phyloP scores from a whole-genome alignment of 768 basidiomycete genomes.

The Daedalea quercina region DNA sequence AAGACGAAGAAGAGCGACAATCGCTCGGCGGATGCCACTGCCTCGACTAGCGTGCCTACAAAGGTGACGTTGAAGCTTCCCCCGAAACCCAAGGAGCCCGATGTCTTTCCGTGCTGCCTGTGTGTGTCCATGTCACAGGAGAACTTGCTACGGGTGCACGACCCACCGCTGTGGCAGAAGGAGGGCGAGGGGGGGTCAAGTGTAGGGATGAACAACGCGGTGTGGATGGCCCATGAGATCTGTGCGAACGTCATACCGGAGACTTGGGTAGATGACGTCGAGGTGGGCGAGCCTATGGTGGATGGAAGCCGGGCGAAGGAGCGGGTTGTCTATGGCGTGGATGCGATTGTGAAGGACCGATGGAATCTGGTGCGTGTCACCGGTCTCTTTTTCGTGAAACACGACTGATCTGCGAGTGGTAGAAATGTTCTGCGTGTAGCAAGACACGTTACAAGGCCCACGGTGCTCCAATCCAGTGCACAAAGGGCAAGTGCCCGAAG shows the following conservation, averaged over 20 bases:
- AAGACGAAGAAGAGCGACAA: constrained; percentile 23
- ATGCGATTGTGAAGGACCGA: constrained; percentile 82
- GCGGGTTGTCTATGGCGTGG: constrained; percentile 73
- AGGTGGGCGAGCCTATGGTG: constrained; percentile 23
- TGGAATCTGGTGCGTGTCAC: constrained; percentile 76
- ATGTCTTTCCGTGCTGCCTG: constrained; percentile 61
- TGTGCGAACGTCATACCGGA: constrained; percentile 85
- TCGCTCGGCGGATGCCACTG: constrained; percentile 6
- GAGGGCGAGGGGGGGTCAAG: constrained; percentile 32
- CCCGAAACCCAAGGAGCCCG: constrained; percentile 49
- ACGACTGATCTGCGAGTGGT: background rate
- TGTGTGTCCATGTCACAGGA: constrained; percentile 48
- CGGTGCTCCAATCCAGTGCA: constrained; percentile 86
- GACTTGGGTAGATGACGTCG: constrained; percentile 80
- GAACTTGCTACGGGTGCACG: constrained; percentile 59
- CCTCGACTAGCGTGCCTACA: constrained; percentile 9
- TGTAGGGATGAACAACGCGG: constrained; percentile 21
- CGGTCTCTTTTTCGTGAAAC: background rate
- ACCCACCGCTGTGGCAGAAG: constrained; percentile 51
- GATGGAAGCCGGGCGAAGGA: constrained; percentile 33
- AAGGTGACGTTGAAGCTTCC: constrained; percentile 65
- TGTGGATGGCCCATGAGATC: constrained; percentile 73
- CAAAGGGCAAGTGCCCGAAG: constrained; percentile 88
- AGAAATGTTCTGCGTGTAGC: constrained; percentile 92
- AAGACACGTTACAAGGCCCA: constrained; percentile 60